These are phyloP conservation scores for Hanseniaspora uvarum DNA, from an alignment of 1,139 yeast genomes.

Conservation along the genomic window DNA sequence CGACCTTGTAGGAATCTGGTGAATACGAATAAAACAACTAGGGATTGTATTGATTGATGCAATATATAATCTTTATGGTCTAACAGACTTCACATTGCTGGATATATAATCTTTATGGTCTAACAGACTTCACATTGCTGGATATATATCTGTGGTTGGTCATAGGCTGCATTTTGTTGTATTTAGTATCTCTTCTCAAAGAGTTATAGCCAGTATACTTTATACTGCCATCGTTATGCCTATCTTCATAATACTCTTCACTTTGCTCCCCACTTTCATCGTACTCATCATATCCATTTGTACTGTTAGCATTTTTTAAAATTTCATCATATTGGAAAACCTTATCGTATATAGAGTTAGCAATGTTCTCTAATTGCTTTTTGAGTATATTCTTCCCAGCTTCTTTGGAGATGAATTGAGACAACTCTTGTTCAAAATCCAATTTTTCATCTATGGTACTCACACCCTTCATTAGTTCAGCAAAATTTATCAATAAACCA, in stretches of 20 bases:
- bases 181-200: not conserved
- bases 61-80: too few relatives aligned
- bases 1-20: too few relatives aligned
- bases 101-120: not conserved
- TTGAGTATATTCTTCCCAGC: not conserved
- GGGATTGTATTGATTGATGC: too few relatives aligned
- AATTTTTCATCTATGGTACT: not conserved
- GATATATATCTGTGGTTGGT: not conserved
- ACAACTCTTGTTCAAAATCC: slow-evolving; percentile 11
- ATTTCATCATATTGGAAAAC: not conserved
- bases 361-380: not conserved
- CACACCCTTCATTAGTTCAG: not conserved
- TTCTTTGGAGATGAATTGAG: not conserved
- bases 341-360: not conserved
- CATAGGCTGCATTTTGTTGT: not conserved
- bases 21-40: too few relatives aligned
- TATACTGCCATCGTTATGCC: not conserved
- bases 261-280: not conserved
- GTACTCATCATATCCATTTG: not conserved
- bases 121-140: not conserved
- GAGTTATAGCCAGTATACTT: not conserved
- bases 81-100: not conserved
- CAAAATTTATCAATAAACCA: not conserved
- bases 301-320: not conserved
- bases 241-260: not conserved